phyloP scores from a whole-genome alignment of 345 rosid species.

The Angophora floribunda region DNA sequence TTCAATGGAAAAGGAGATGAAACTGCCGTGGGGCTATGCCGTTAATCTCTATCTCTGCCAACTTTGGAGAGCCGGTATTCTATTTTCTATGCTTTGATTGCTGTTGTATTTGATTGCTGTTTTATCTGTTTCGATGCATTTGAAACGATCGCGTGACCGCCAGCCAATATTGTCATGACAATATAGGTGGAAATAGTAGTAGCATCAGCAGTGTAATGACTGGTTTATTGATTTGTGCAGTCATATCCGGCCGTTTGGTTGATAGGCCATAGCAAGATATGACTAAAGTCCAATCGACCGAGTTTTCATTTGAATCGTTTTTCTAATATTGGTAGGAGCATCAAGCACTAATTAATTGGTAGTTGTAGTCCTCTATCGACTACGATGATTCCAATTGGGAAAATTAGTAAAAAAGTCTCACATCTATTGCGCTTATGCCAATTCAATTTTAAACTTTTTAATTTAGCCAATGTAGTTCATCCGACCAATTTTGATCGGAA shows the following conservation, averaged over 20 bases:
- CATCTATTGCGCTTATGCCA: no score
- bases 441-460: no score
- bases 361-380: neutral
- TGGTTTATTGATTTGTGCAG: neutral
- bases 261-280: neutral
- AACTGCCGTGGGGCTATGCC: no score
- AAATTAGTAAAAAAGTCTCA: neutral
- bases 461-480: no score
- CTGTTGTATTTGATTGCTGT: neutral
- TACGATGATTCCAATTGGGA: fast-evolving
- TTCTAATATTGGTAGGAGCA: neutral
- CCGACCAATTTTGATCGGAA: fast-evolving
- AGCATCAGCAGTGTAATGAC: neutral
- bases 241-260: neutral
- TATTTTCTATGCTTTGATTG: neutral
- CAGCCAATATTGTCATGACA: neutral
- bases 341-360: neutral
- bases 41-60: no score
- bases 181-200: no score
- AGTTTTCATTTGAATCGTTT: neutral
- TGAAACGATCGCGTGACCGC: neutral
- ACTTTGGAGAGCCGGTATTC: neutral
- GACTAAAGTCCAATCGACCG: neutral
- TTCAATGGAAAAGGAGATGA: no score
- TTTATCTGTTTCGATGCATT: neutral